Evolutionary conservation across 305 asterid genomes (phyloP).

Genomic region (Solanum hybrid): DNA sequence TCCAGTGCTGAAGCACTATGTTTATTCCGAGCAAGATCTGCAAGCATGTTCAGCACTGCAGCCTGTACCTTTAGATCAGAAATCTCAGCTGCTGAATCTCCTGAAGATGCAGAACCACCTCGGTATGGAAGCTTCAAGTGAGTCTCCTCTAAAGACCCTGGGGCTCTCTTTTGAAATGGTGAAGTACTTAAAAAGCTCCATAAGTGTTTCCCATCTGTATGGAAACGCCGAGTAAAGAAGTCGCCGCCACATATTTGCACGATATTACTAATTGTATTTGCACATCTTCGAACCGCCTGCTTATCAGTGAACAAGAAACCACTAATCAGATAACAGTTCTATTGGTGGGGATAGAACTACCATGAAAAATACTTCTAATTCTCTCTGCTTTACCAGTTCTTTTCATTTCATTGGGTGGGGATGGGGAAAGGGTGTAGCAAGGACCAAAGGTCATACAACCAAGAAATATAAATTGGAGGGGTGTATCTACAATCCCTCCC

Average conservation of each 20-base stretch:
- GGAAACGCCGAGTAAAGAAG: conserved; percentile 91
- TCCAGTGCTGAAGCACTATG: conserved; percentile 61
- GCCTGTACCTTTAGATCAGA: conserved; percentile 73
- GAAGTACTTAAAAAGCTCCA: conserved; percentile 78
- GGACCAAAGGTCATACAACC: not conserved
- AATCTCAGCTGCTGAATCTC: conserved; percentile 49
- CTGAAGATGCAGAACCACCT: conserved; percentile 29
- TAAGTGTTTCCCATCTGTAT: conserved; percentile 64
- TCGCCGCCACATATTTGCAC: conserved; percentile 88
- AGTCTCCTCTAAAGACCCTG: conserved; percentile 36
- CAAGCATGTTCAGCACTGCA: conserved; percentile 62
- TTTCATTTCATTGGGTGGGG: not conserved
- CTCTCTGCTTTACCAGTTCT: not conserved
- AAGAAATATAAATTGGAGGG: not conserved
- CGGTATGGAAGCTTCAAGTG: conserved; percentile 76
- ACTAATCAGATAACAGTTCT: not conserved
- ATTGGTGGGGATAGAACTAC: not conserved
- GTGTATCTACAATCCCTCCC: not conserved
- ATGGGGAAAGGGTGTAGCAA: not conserved
- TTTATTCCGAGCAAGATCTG: conserved; percentile 46
- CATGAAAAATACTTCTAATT: not conserved
- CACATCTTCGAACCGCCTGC: conserved; percentile 72
- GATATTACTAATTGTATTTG: conserved; percentile 36
- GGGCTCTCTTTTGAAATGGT: conserved; percentile 58
- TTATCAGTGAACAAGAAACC: not conserved